Base-by-base conservation (phyloP, 2,329 filamentous ascomycete species). In the Phaeophleospora eucalypticola region DNA sequence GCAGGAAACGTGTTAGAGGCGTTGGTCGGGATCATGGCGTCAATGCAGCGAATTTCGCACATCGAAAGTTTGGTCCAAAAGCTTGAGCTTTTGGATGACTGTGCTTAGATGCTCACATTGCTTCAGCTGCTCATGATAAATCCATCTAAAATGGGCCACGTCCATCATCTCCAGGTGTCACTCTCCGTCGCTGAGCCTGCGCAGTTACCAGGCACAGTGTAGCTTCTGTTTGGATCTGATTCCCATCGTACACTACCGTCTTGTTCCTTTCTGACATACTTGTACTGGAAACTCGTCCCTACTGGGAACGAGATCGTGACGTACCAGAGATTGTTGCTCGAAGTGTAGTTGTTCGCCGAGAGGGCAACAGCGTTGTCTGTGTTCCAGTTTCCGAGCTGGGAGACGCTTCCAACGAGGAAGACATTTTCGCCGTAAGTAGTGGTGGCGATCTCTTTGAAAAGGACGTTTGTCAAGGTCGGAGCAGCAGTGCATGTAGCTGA, bases 401-500 rank as follows among this genome's bases (percentile, higher is more conserved):
- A 59, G 42, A 75, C 72, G 49, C 75, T 79, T 18, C 85, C 85
- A 0, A 76, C 71, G n/a, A 89, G 65, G 64, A 82, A 85, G 60
- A 89, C 74, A 4, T 74, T 80, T 61, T 87, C 74, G 3, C 84
- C 84, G 32, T 63, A 79, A 2, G 61, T 62, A 0, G 84, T 87
- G 1, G 68, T 72, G 16, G 49, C 46, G 14, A 34, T 49, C 20
- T 54, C 53, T 17, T 56, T 51, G 49, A 53, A 56, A 7, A 52
- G 37, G 1, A 89, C 78, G 0, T 77, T 70, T 4, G 57, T 60
- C 18, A 57, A 38, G 4, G 56, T 56, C 0, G 59, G 58, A 1
- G 58, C 54, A 3, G 53, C 43, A 4, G 51, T 46, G 54, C 59
- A 61, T 33, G 46, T 29, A 9, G 43, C 43, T 2, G 50, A 52